Evolutionary conservation across 164 flowering plant species (phyloP).

Genomic region (Sextonia rubra): DNA sequence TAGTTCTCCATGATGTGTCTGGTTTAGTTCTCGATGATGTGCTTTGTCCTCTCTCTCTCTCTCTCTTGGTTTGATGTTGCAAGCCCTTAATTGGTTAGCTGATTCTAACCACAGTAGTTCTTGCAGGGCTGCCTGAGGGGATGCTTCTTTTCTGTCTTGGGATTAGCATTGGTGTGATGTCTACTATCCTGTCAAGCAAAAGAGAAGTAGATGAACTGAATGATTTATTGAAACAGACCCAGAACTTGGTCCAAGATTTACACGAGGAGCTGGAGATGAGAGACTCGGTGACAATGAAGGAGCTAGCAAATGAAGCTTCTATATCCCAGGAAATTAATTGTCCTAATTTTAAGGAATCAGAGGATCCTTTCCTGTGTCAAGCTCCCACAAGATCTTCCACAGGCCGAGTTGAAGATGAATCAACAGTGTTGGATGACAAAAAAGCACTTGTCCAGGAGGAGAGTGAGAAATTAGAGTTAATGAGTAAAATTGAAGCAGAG

Average conservation of each 20-base stretch:
- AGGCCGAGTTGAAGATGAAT: conserved; percentile 20
- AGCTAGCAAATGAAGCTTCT: conserved; percentile 46
- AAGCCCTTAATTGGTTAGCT: neutral
- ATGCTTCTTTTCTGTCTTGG: conserved; percentile 49
- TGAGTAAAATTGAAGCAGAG: conserved; percentile 82
- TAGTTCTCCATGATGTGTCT: too few relatives aligned
- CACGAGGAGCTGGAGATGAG: conserved; percentile 94
- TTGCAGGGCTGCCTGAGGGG: conserved; percentile 39
- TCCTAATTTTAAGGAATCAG: conserved; percentile 2
- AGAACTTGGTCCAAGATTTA: conserved; percentile 76
- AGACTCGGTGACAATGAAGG: conserved; percentile 70
- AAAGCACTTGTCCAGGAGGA: conserved; percentile 19
- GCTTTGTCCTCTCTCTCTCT: neutral
- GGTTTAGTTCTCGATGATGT: neutral
- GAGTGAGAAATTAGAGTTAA: conserved; percentile 34
- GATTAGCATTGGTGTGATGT: conserved; percentile 53
- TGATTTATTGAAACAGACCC: conserved; percentile 51
- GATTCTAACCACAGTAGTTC: neutral
- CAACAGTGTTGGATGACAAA: conserved; percentile 11
- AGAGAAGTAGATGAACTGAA: conserved; percentile 58
- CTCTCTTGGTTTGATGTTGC: neutral
- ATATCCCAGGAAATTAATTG: conserved; percentile 32
- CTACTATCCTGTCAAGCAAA: conserved; percentile 35
- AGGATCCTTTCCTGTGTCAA: neutral
- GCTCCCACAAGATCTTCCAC: conserved; percentile 16